Evolutionary conservation across 371 early-diverging fungal genomes (phyloP), one percentile per base, ranked within the genome.

Genomic region (Mortierella sp.): DNA sequence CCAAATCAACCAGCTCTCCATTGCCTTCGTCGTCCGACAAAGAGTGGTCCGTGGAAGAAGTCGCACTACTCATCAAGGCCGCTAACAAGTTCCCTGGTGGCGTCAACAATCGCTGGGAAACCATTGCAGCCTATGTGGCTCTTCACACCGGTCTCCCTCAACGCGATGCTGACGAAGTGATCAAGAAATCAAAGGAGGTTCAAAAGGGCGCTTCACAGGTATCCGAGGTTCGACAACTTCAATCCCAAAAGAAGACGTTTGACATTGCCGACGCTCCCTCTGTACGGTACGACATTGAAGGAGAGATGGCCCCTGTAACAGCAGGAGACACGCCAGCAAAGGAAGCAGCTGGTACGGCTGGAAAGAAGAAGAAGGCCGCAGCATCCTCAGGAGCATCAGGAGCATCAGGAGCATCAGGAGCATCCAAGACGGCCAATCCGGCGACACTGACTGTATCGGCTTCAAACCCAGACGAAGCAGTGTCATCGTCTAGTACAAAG

Each of bases 21-120:
- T 40, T 52, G 12, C 24, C 57, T 2, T 10, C 59, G 22, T 14
- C 55, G 13, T n/a, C 45, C 4, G 58, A 64, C 31, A 37, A 41
- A 0, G 74, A 78, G 44, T 89, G 89, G 89, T 60, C 79, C 0
- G 79, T 83, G 0, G 78, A 85, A 37, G 89, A 89, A 55, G 68
- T 88, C 9, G 68, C 82, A 7, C 40, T 85, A 14, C 68, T 89
- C 19, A 84, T 88, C 50, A 85, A 87, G 51, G 89, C 87, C 5
- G 80, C 79, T 44, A 89, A 89, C 62, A 86, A 83, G 63, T 88
- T 86, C 54, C 89, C 89, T 0, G 88, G 89, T 13, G 89, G 89
- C 16, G 85, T 87, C 21, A 57, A 63, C 17, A 56, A 80, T 22
- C 79, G 89, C n/a, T 89, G 89, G 89, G 84, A 87, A 7, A 85